phyloP scores from a whole-genome alignment of 140 eudicot species.

The Bidens hawaiensis region DNA sequence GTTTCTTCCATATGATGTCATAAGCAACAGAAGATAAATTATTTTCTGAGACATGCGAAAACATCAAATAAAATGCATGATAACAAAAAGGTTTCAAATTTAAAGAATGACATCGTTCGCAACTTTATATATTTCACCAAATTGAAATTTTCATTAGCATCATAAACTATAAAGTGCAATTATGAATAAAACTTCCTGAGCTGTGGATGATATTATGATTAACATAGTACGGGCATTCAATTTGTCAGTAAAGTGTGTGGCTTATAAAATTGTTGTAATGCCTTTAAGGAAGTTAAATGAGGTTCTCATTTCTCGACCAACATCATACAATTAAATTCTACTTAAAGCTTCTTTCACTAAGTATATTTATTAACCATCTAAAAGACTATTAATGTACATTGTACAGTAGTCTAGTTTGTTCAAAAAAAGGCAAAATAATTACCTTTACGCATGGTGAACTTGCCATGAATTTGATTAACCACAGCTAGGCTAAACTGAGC shows the following conservation, averaged over 20 bases:
- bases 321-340: background rate
- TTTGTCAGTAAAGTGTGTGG: conserved; percentile 1
- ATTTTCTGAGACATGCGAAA: background rate
- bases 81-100: background rate
- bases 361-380: background rate
- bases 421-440: background rate
- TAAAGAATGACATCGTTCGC: conserved; percentile 4
- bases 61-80: background rate
- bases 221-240: conserved; percentile 5
- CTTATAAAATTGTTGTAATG: background rate
- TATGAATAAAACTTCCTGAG: background rate
- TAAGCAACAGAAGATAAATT: conserved; percentile 7
- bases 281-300: background rate
- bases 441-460: conserved; percentile 74
- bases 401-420: conserved; percentile 4
- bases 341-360: background rate
- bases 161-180: background rate
- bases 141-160: background rate
- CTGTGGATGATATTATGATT: background rate
- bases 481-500: conserved; percentile 88
- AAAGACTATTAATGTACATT: background rate
- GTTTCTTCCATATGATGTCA: background rate
- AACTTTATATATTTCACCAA: background rate
- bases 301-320: conserved; percentile 8
- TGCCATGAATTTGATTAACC: conserved; percentile 62